Percentiles rank a stretch among this genome's conserved stretches.
phyloP scores from a whole-genome alignment of 1,284 basidiomycete genomes.

The Afroboletus lepidellus region DNA sequence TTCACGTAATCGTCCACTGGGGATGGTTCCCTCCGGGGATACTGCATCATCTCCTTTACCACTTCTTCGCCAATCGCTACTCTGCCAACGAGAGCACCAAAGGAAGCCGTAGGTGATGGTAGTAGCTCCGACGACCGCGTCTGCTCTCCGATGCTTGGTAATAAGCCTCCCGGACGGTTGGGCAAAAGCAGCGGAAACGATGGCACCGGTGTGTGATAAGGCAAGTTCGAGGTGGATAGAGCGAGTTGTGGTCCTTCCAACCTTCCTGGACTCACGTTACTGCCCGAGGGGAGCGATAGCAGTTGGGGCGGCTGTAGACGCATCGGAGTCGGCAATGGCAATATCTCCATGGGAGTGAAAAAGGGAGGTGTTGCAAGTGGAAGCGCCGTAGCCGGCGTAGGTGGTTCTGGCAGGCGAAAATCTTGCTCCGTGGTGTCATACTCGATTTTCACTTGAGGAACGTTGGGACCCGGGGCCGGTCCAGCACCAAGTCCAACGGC shows the following conservation, averaged over 20 bases:
- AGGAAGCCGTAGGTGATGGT: conserved; percentile 1
- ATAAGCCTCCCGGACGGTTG: conserved; percentile 7
- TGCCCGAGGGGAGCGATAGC: conserved; percentile 6
- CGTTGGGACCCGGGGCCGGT: not conserved
- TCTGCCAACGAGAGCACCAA: not conserved
- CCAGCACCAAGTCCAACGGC: not conserved
- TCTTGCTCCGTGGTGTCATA: conserved; percentile 29
- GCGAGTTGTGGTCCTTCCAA: conserved; percentile 10
- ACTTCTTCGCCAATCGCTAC: not conserved
- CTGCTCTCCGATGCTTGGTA: conserved; percentile 24
- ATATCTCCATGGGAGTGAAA: conserved; percentile 33
- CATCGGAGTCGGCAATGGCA: conserved; percentile 17
- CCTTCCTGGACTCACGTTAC: conserved; percentile 1
- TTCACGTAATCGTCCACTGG: conserved; percentile 88
- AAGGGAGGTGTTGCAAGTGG: conserved; percentile 29
- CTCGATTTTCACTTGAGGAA: conserved; percentile 27
- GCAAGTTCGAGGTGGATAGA: conserved; percentile 1
- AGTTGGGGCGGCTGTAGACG: conserved; percentile 6
- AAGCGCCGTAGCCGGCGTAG: conserved; percentile 25
- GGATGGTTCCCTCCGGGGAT: conserved; percentile 14
- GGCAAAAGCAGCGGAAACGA: conserved; percentile 25
- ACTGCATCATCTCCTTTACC: not conserved
- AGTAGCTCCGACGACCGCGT: conserved; percentile 2
- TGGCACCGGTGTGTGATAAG: conserved; percentile 12
- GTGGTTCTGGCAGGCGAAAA: conserved; percentile 17